These are phyloP conservation scores for Cercospora zeae-maydis DNA, from an alignment of 2,329 filamentous ascomycete genomes.

Conservation along the genomic window DNA sequence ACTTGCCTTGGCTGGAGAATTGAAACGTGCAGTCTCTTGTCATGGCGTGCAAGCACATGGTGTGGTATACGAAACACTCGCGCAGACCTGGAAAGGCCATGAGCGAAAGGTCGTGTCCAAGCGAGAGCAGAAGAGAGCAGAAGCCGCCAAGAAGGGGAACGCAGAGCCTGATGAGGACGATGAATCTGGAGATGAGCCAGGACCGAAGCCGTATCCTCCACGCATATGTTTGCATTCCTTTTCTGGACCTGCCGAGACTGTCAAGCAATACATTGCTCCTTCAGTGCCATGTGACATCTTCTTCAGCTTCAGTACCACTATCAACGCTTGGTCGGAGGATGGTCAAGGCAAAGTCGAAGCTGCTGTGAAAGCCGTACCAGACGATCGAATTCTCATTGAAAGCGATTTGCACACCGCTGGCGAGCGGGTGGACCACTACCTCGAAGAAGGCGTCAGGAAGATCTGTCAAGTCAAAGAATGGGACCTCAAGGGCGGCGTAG, in stretches of 20 bases:
- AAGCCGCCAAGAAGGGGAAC: conserved; percentile 16
- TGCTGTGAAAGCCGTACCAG: conserved; percentile 68
- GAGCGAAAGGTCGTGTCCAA: conserved; percentile 61
- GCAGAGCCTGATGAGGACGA: conserved; percentile 20
- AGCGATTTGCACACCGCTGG: conserved; percentile 87
- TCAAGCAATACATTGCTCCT: conserved; percentile 73
- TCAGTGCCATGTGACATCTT: conserved; percentile 72
- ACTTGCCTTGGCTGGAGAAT: conserved; percentile 65
- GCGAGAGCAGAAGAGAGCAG: conserved; percentile 47
- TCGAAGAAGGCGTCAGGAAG: conserved; percentile 72
- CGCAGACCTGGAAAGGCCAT: conserved; percentile 65
- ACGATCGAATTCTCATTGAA: conserved; percentile 76
- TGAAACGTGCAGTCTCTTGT: conserved; percentile 62
- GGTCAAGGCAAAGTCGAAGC: conserved; percentile 56
- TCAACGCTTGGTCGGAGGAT: conserved; percentile 60
- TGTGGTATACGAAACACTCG: conserved; percentile 61
- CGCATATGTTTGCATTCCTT: conserved; percentile 93
- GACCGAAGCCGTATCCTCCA: conserved; percentile 68
- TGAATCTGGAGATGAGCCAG: background rate
- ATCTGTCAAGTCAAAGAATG: conserved; percentile 78
- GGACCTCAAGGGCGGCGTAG: conserved; percentile 67
- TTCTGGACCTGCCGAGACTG: conserved; percentile 69
- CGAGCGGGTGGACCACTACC: conserved; percentile 68
- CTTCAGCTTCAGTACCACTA: conserved; percentile 80
- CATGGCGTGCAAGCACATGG: conserved; percentile 77